phyloP scores from a whole-genome alignment of 163 green algal species.

The Scenedesmus sp. region DNA sequence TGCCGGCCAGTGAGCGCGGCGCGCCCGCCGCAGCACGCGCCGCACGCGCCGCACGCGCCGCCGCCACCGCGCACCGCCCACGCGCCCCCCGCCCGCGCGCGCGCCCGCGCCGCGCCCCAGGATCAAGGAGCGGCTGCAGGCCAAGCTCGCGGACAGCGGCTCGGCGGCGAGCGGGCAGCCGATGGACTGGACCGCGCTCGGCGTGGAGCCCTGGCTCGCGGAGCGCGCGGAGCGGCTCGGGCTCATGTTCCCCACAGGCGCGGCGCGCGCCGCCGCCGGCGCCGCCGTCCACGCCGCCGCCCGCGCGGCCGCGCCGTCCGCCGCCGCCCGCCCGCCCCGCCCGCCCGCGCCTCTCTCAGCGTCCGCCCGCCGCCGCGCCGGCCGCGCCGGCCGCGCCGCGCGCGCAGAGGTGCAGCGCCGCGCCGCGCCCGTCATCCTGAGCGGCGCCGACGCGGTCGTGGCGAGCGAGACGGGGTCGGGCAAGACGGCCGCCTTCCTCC shows the following conservation, averaged over 20 bases:
- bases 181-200: constrained; percentile 72
- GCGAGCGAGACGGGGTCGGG: constrained; percentile 73
- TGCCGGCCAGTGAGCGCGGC: constrained; percentile 12
- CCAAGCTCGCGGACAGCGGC: constrained; percentile 7
- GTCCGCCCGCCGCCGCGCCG: background rate
- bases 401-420: constrained; percentile 78
- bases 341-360: background rate
- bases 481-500: constrained; percentile 80
- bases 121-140: constrained; percentile 20
- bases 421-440: constrained; percentile 58
- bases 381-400: background rate
- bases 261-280: background rate
- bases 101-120: no score
- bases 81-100: no score
- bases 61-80: no score
- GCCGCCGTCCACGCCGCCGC: no score
- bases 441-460: constrained; percentile 68
- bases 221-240: constrained; percentile 75
- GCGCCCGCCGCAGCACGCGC: background rate
- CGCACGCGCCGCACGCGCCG: no score
- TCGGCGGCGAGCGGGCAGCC: constrained; percentile 19
- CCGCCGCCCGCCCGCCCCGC: no score
- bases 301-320: no score
- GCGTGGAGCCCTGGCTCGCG: constrained; percentile 74
- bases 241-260: constrained; percentile 76